Percentiles rank a stretch among this genome's conserved stretches.
Conservation (phyloP, 352 stramenopile species). For the Pythium phragmitis region DNA sequence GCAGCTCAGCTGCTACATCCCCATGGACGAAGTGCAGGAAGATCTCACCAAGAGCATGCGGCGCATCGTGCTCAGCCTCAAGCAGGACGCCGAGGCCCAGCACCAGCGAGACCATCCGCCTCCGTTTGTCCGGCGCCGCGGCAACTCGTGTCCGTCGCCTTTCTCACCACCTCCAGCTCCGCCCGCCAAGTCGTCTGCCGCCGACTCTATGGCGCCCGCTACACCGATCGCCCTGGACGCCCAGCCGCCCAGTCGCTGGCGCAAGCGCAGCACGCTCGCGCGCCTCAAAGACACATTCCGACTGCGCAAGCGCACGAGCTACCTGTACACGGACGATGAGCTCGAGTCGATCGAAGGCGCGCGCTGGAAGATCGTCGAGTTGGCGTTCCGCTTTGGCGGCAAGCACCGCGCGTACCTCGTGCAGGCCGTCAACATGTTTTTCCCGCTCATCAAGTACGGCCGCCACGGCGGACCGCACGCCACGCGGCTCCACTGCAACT, state of each 20-base stretch:
- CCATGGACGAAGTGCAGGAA: constrained; percentile 51
- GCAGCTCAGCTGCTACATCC: constrained; percentile 24
- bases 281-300: constrained; percentile 65
- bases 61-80: constrained; percentile 70
- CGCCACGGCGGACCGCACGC: constrained; percentile 64
- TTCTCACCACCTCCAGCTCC: constrained; percentile 18
- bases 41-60: constrained; percentile 75
- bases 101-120: background rate
- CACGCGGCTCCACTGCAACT: constrained; percentile 80
- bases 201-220: background rate
- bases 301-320: constrained; percentile 62
- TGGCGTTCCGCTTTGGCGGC: constrained; percentile 82
- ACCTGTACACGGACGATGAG: constrained; percentile 79
- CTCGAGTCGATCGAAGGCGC: constrained; percentile 76
- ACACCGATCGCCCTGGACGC: background rate
- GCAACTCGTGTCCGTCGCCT: constrained; percentile 63
- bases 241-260: constrained; percentile 20
- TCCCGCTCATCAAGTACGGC: constrained; percentile 77
- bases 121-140: constrained; percentile 39
- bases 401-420: constrained; percentile 84
- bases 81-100: constrained; percentile 58
- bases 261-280: constrained; percentile 59
- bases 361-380: constrained; percentile 85
- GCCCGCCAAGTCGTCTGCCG: background rate
- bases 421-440: constrained; percentile 88